Percentiles rank a stretch among this genome's conserved stretches.
Conservation (phyloP, 768 basidiomycete genomes). For the Phaeolepiota aurea region DNA sequence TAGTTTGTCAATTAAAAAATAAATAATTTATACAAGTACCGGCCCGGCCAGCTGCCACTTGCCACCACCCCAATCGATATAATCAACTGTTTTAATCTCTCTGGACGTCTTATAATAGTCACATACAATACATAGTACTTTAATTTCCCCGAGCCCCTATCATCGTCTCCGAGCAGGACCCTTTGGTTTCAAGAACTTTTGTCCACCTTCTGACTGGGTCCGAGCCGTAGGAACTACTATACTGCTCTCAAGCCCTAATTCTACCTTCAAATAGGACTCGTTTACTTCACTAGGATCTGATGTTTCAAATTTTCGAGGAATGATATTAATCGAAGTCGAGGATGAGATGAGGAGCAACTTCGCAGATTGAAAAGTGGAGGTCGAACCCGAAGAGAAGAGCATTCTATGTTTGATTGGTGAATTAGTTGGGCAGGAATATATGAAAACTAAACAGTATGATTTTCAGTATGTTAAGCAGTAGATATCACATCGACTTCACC, state of each 20-base stretch:
- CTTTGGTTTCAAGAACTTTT: constrained; percentile 60
- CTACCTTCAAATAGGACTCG: constrained; percentile 49
- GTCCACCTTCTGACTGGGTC: constrained; percentile 19
- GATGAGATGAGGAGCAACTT: constrained; percentile 41
- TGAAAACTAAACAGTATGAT: constrained; percentile 49
- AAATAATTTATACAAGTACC: too few relatives aligned
- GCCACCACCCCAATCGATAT: too few relatives aligned
- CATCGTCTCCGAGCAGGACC: constrained; percentile 53
- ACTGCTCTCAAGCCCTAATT: constrained; percentile 33
- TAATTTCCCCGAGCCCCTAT: too few relatives aligned
- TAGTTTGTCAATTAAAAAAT: too few relatives aligned
- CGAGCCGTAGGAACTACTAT: neutral
- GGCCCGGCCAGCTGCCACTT: too few relatives aligned
- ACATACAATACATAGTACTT: too few relatives aligned
- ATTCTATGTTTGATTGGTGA: constrained; percentile 84
- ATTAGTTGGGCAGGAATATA: constrained; percentile 81
- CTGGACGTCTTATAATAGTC: too few relatives aligned
- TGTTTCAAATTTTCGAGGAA: constrained; percentile 70
- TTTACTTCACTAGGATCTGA: constrained; percentile 71
- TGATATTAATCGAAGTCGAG: constrained; percentile 26
- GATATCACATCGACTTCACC: constrained; percentile 48
- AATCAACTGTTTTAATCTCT: too few relatives aligned
- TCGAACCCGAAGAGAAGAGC: constrained; percentile 74
- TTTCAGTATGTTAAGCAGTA: neutral
- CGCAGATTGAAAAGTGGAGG: constrained; percentile 46